phyloP scores from a whole-genome alignment of 768 basidiomycete genomes.

The Calocera cornea region DNA sequence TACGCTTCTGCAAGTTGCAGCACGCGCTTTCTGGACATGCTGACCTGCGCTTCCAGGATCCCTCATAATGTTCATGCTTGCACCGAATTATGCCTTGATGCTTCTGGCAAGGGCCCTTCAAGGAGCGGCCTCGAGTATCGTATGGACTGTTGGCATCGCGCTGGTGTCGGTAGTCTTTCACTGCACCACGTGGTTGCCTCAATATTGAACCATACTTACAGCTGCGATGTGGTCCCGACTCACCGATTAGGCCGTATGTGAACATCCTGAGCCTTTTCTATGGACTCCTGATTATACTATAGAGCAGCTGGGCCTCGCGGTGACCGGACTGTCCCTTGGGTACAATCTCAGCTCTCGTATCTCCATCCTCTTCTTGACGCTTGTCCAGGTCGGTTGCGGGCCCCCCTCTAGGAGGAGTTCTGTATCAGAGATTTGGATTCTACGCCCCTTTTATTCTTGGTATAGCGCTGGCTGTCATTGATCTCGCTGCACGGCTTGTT shows the following conservation, averaged over 20 bases:
- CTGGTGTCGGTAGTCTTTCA: background rate
- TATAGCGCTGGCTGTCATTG: constrained; percentile 33
- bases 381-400: constrained; percentile 38
- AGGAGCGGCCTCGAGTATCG: constrained; percentile 15
- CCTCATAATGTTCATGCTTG: constrained; percentile 51
- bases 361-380: background rate
- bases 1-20: background rate
- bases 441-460: constrained; percentile 47
- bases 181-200: too few species aligned
- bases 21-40: background rate
- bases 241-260: background rate
- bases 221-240: background rate
- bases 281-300: background rate
- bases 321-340: background rate
- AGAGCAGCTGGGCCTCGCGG: background rate
- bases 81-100: constrained; percentile 43
- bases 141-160: background rate
- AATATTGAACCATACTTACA: too few species aligned
- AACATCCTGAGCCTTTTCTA: background rate
- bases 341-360: background rate
- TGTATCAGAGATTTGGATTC: constrained; percentile 44
- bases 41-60: constrained; percentile 18
- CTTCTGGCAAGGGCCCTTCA: constrained; percentile 45
- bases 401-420: constrained; percentile 42
- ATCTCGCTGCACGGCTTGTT: constrained; percentile 41